Conservation (phyloP, 176 grass and related monocot species). For the Oryza meyeriana region DNA sequence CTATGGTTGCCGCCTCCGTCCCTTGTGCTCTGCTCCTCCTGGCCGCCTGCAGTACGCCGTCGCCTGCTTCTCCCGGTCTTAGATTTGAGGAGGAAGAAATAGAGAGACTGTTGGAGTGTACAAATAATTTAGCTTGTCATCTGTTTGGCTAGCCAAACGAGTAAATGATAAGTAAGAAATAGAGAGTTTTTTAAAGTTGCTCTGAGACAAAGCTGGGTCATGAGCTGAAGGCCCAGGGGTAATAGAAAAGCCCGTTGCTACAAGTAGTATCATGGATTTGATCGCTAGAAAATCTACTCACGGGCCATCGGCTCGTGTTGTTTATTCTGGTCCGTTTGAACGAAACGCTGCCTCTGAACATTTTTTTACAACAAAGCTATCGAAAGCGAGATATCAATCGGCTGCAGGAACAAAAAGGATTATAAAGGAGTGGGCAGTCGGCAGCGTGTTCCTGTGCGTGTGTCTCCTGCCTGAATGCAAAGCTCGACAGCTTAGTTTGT, state of each 20-base stretch:
- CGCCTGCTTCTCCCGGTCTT: too few species aligned
- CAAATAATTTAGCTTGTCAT: too few species aligned
- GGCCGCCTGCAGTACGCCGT: too few species aligned
- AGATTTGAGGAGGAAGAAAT: too few species aligned
- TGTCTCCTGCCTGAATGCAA: background rate
- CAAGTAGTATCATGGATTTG: background rate
- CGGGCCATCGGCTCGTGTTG: background rate
- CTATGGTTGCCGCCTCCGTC: too few species aligned
- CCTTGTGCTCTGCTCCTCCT: too few species aligned
- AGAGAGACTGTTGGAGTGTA: too few species aligned
- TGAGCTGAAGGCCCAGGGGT: background rate
- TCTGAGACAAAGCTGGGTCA: background rate
- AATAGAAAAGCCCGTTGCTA: background rate
- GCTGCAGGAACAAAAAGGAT: background rate
- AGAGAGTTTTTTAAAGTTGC: too few species aligned
- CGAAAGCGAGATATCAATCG: background rate
- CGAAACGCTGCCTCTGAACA: slow-evolving; percentile 7
- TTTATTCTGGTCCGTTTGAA: slow-evolving; percentile 11
- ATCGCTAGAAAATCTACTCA: background rate
- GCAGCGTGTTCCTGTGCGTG: slow-evolving; percentile 13
- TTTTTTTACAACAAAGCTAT: background rate
- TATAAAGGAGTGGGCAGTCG: background rate
- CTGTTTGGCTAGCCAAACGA: too few species aligned
- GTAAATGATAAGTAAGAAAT: too few species aligned
- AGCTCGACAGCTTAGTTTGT: background rate